phyloP scores from a whole-genome alignment of 2,329 filamentous ascomycete species.

The Neodidymelliopsis sp. region DNA sequence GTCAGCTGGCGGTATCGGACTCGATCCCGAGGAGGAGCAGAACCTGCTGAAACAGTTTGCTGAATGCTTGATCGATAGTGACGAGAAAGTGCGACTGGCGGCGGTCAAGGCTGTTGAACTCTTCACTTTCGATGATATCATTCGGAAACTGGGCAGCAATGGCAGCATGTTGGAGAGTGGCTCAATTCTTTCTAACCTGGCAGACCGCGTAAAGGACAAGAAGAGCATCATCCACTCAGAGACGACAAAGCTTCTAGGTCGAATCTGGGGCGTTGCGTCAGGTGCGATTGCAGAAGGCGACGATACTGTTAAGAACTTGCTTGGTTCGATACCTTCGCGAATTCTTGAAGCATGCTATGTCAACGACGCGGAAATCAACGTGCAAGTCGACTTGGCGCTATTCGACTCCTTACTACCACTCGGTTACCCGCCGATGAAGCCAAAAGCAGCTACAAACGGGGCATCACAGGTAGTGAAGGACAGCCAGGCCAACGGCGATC shows the following conservation, averaged over 20 bases:
- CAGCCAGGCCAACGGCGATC: constrained; percentile 58
- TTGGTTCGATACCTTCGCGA: constrained; percentile 82
- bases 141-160: constrained; percentile 79
- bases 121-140: constrained; percentile 81
- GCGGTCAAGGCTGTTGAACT: constrained; percentile 84
- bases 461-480: constrained; percentile 69
- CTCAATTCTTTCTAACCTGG: constrained; percentile 81
- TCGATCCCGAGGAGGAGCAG: constrained; percentile 82
- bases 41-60: constrained; percentile 76
- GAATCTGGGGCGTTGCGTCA: constrained; percentile 91
- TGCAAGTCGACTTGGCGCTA: constrained; percentile 81
- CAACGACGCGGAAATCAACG: constrained; percentile 86
- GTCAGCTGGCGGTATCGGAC: constrained; percentile 85
- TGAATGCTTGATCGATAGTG: constrained; percentile 83
- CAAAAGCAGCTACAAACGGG: constrained; percentile 58
- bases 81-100: constrained; percentile 89
- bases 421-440: constrained; percentile 78
- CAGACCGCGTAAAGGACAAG: constrained; percentile 87
- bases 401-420: constrained; percentile 90
- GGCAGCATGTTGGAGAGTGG: constrained; percentile 78
- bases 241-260: constrained; percentile 83
- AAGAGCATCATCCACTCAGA: constrained; percentile 82
- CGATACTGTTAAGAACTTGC: constrained; percentile 74
- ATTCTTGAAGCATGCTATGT: constrained; percentile 90
- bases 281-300: constrained; percentile 86